Percentiles rank a stretch among this genome's conserved stretches.
Evolutionary conservation across 2,329 filamentous ascomycete species (phyloP).

Genomic region (Aspergillus sp.): DNA sequence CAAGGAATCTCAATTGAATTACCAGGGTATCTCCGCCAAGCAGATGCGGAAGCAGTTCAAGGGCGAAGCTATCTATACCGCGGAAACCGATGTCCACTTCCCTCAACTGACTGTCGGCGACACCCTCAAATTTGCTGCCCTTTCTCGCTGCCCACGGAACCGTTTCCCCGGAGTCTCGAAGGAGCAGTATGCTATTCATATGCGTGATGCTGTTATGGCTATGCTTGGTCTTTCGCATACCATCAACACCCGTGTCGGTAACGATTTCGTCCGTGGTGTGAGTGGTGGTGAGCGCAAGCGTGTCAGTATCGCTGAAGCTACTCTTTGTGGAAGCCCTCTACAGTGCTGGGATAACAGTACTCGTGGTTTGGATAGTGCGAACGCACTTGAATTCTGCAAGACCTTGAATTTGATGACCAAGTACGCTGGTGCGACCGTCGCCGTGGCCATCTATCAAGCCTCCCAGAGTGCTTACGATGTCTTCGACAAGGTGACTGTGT

Average conservation of each 20-base stretch:
- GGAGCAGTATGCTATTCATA: conserved; percentile 46
- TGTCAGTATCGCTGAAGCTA: conserved; percentile 61
- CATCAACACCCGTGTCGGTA: conserved; percentile 48
- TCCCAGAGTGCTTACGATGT: conserved; percentile 54
- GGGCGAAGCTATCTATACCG: conserved; percentile 84
- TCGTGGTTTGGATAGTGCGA: conserved; percentile 57
- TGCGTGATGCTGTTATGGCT: conserved; percentile 50
- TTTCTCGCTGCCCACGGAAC: conserved; percentile 57
- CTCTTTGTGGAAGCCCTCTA: conserved; percentile 50
- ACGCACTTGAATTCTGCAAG: conserved; percentile 59
- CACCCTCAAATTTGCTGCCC: conserved; percentile 75
- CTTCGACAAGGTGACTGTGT: conserved; percentile 72
- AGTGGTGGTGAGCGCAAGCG: conserved; percentile 64
- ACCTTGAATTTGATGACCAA: conserved; percentile 54
- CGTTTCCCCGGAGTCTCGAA: conserved; percentile 44
- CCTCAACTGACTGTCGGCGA: conserved; percentile 76
- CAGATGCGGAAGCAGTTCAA: conserved; percentile 71
- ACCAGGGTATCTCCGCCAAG: conserved; percentile 58
- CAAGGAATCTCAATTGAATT: conserved; percentile 73
- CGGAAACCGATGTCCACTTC: conserved; percentile 82
- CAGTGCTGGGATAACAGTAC: conserved; percentile 54
- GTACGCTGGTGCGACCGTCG: conserved; percentile 51
- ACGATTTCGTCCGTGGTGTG: conserved; percentile 64
- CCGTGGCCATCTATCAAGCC: conserved; percentile 60
- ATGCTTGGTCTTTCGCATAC: conserved; percentile 55